Base-by-base conservation (phyloP, 352 stramenopile species). In the Pythium brassicae region DNA sequence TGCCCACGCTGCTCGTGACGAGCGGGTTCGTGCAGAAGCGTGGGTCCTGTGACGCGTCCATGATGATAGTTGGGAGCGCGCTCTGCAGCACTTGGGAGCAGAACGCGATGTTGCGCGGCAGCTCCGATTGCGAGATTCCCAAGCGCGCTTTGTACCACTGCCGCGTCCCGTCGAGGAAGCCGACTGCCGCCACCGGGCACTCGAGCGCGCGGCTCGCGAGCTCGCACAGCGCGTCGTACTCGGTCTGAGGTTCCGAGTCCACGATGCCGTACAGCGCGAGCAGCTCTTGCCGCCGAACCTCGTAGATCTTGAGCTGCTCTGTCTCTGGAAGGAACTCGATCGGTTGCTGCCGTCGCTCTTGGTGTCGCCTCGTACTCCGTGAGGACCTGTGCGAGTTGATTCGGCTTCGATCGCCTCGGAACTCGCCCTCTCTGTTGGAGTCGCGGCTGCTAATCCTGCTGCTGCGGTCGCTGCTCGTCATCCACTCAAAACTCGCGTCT, bases 1-100 rank as follows among this genome's bases (percentile, higher is more conserved):
- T 96, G 65, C 86, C 69, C 3, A 89, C 87, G 20, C 75, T 76
- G 34, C 92, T 89, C 0, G 74, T 94, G 12, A 98, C 92, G 10
- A 98, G 69, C 35, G 84, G 76, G 61, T 96, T 97, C 10, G 81
- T 50, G 15, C 59, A 61, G 64, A 98, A 98, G 4, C 92, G 80
- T 22, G 62, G 44, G 65, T 98, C 93, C 50, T 86, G 69, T 1
- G 70, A 68, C 6, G 80, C 78, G 61, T 98, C 88, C 50, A 86
- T 78, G 20, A 98, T 69, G 46, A 93, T 72, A 0, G 84, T 93
- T 17, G 83, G 72, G 2, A 72, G 59, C 5, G 61, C 55, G 7
- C 61, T 76, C 26, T 77, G 62, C 10, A 89, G 47, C 12, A 88
- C 34, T 8, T 83, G 69, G 4, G 78, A 72, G 58, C 83, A 93